Conservation (phyloP, 805 yeast genomes). For the Debaryomyces maramus region DNA sequence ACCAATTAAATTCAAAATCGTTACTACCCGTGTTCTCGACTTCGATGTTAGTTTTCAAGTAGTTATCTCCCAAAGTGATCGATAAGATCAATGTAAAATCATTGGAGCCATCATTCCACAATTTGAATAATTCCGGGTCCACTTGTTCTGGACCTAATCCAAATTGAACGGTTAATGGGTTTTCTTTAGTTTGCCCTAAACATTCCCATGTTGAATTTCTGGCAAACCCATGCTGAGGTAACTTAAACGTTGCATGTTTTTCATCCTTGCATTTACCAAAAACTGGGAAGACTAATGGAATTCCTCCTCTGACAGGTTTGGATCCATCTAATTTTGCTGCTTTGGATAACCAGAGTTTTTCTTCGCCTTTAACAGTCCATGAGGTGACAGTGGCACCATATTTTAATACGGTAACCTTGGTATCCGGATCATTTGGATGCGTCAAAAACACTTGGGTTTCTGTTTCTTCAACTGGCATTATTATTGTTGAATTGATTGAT, state of each 20-base stretch:
- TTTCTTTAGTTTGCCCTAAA: conserved; percentile 76
- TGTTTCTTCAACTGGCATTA: conserved; percentile 67
- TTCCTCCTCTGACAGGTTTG: conserved; percentile 95
- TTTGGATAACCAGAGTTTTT: conserved; percentile 78
- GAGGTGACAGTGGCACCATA: conserved; percentile 89
- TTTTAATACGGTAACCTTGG: conserved; percentile 68
- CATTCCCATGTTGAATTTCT: conserved; percentile 91
- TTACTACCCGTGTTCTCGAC: conserved; percentile 68
- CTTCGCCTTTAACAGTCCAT: conserved; percentile 70
- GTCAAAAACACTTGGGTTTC: conserved; percentile 62
- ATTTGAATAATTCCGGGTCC: conserved; percentile 53
- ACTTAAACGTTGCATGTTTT: conserved; percentile 52
- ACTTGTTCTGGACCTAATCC: conserved; percentile 88
- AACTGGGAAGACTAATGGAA: conserved; percentile 93
- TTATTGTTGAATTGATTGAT: not conserved
- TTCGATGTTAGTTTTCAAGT: conserved; percentile 67
- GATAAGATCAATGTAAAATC: conserved; percentile 81
- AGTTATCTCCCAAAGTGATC: conserved; percentile 57
- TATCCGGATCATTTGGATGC: conserved; percentile 49
- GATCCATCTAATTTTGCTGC: conserved; percentile 89
- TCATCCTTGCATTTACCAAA: conserved; percentile 69
- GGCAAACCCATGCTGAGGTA: conserved; percentile 98
- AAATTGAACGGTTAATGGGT: conserved; percentile 78
- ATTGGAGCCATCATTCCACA: conserved; percentile 53
- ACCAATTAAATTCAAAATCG: conserved; percentile 84